Conservation (phyloP, 1,284 basidiomycete genomes). For the Melampsora larici-populina region DNA sequence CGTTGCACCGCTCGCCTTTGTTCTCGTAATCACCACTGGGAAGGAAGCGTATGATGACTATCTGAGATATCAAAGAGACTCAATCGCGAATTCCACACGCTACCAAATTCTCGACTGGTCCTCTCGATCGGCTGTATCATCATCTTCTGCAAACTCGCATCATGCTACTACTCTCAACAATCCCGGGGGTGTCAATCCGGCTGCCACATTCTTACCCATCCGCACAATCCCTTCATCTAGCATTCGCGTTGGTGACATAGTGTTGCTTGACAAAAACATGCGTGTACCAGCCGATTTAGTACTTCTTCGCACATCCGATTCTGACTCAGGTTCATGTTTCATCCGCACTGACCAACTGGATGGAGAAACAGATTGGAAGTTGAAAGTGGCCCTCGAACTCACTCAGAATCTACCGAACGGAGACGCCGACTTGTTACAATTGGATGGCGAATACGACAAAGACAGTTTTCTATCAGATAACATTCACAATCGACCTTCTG, state of each 20-base stretch:
- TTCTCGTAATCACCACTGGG: conserved; percentile 89
- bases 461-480: not conserved
- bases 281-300: conserved; percentile 93
- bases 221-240: conserved; percentile 74
- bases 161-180: conserved; percentile 48
- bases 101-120: conserved; percentile 74
- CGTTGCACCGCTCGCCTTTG: conserved; percentile 91
- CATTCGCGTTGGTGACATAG: conserved; percentile 84
- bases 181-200: conserved; percentile 47
- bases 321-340: conserved; percentile 81
- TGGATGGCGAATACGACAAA: conserved; percentile 74
- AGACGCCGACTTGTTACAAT: conserved; percentile 65
- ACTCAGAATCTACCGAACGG: conserved; percentile 69
- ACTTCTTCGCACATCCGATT: conserved; percentile 78
- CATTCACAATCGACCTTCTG: conserved; percentile 7
- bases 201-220: conserved; percentile 46
- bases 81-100: conserved; percentile 87
- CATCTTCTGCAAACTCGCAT: conserved; percentile 46
- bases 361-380: conserved; percentile 99
- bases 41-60: conserved; percentile 99
- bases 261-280: conserved; percentile 92
- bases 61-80: conserved; percentile 82
- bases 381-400: conserved; percentile 79
- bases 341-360: conserved; percentile 97
- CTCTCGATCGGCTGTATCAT: conserved; percentile 49